A percentile compares a stretch with the other conserved stretches of the same genome.
Conservation (phyloP, 768 basidiomycete species). For the Mycena rosella region DNA sequence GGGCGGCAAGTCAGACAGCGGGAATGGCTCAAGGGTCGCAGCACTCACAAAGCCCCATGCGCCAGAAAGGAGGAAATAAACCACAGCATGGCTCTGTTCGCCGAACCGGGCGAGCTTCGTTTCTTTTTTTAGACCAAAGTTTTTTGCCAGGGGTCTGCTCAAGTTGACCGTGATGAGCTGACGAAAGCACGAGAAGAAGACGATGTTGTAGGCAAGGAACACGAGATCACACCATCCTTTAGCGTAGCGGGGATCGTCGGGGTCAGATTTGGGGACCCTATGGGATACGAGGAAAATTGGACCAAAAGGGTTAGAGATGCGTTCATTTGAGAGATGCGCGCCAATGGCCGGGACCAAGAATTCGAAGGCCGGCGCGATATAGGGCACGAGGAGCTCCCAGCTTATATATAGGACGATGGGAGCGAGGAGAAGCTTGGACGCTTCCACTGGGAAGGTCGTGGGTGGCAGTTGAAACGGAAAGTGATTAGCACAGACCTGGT, state of each 20-base stretch:
- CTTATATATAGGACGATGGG: constrained; percentile 73
- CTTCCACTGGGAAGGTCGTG: constrained; percentile 57
- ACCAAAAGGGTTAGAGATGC: constrained; percentile 78
- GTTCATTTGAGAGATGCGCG: constrained; percentile 57
- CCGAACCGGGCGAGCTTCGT: constrained; percentile 86
- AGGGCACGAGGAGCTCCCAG: constrained; percentile 68
- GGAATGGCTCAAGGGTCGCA: not conserved
- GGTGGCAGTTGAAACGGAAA: not conserved
- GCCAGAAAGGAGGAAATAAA: constrained; percentile 83
- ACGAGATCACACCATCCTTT: constrained; percentile 82
- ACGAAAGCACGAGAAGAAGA: constrained; percentile 91
- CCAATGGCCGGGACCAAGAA: constrained; percentile 41
- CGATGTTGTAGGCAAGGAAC: constrained; percentile 86
- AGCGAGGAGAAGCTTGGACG: constrained; percentile 74
- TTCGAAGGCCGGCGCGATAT: constrained; percentile 26
- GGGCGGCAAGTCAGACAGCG: constrained; percentile 18
- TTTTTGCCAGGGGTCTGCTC: constrained; percentile 74
- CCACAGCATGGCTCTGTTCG: constrained; percentile 89
- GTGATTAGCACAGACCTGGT: constrained; percentile 63
- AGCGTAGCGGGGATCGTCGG: constrained; percentile 70
- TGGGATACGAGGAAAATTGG: constrained; percentile 81
- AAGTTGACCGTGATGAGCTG: constrained; percentile 78
- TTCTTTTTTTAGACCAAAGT: constrained; percentile 75
- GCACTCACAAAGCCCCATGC: constrained; percentile 82
- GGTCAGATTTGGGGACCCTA: constrained; percentile 62